phyloP scores from a whole-genome alignment of 148 eudicot genomes.

The Rhododendron ferrugineum region DNA sequence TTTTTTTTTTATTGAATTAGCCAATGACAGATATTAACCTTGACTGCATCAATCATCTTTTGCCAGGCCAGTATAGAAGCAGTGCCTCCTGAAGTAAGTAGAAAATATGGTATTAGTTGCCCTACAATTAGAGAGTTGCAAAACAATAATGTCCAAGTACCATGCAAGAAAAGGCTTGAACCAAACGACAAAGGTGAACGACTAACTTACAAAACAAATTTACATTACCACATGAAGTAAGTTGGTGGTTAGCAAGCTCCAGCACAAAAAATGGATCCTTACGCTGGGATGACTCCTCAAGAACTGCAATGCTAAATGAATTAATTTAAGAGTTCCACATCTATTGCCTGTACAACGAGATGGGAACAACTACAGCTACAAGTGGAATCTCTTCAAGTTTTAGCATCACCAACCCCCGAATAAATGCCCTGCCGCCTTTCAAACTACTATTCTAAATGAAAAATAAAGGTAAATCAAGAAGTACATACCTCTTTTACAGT shows the following conservation, averaged over 20 bases:
- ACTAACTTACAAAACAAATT: background rate
- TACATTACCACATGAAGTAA: slow-evolving; percentile 27
- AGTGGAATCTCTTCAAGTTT: background rate
- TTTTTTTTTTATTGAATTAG: too few species aligned
- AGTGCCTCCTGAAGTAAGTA: slow-evolving; percentile 17
- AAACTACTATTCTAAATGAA: background rate
- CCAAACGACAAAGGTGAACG: background rate
- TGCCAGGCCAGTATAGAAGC: slow-evolving; percentile 24
- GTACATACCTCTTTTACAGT: slow-evolving; percentile 35
- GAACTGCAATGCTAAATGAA: slow-evolving; percentile 24
- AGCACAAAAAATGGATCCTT: slow-evolving; percentile 42
- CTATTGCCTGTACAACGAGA: background rate
- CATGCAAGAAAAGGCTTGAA: background rate
- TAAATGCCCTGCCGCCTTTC: slow-evolving; percentile 1
- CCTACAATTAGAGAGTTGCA: background rate
- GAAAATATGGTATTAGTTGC: background rate
- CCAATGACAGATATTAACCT: slow-evolving; percentile 21
- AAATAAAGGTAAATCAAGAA: slow-evolving; percentile 2
- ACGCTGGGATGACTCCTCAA: slow-evolving; percentile 35
- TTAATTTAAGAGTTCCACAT: background rate
- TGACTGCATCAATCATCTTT: slow-evolving; percentile 43
- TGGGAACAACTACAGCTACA: background rate
- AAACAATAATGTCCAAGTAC: background rate
- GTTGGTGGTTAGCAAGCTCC: slow-evolving; percentile 22
- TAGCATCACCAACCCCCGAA: background rate